Evolutionary conservation across 1,139 yeast genomes (phyloP).

Genomic region (Nakaseomyces delphensis): DNA sequence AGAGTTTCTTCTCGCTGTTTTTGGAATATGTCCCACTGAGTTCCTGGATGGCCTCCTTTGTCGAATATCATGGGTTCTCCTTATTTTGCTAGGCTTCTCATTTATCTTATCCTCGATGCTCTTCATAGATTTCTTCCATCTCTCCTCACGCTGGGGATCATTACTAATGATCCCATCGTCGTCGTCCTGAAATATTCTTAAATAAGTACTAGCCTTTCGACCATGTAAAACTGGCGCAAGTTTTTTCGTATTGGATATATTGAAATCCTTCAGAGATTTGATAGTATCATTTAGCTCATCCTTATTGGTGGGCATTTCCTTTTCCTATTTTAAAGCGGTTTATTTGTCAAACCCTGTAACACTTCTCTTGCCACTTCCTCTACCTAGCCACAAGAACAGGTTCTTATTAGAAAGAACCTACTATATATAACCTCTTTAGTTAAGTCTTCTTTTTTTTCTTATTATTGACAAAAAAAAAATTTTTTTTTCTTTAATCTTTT

Average conservation of each 20-base stretch:
- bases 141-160: background rate
- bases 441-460: background rate
- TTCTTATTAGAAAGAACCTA: background rate
- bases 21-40: constrained; percentile 2
- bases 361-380: background rate
- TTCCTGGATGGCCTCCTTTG: constrained; percentile 3
- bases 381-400: background rate
- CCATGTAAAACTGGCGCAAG: constrained; percentile 24
- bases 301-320: background rate
- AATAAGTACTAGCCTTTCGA: constrained; percentile 31
- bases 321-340: background rate
- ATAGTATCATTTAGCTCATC: constrained; percentile 15
- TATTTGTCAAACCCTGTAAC: background rate
- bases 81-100: background rate
- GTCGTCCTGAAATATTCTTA: constrained; percentile 30
- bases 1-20: background rate
- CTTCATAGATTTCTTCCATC: constrained; percentile 3
- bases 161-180: constrained; percentile 12
- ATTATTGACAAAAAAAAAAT: background rate
- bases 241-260: constrained; percentile 19
- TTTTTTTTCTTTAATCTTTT: no score
- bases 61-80: background rate
- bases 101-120: constrained; percentile 4
- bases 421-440: background rate
- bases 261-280: constrained; percentile 20